Conservation (phyloP, 257 asterid species). For the Mentha longifolia region DNA sequence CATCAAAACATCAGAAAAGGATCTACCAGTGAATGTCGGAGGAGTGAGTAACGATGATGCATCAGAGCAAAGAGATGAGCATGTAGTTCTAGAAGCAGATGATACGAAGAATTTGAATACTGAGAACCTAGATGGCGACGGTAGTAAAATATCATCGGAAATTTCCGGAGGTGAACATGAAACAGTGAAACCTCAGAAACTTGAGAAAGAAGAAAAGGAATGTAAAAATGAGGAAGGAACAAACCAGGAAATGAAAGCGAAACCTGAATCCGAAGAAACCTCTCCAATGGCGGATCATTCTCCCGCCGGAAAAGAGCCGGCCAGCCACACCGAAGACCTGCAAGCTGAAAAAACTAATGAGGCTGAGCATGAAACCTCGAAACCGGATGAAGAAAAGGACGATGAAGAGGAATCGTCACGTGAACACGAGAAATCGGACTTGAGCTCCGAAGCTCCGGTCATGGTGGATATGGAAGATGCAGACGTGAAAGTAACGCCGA, state of each 20-base stretch:
- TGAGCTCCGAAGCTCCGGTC: conserved; percentile 57
- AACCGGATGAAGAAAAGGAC: conserved; percentile 47
- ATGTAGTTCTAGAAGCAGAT: conserved; percentile 36
- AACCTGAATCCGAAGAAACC: conserved; percentile 32
- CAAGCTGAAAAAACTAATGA: conserved; percentile 37
- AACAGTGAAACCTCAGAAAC: conserved; percentile 23
- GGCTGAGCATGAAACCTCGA: conserved; percentile 40
- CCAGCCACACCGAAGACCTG: conserved; percentile 34
- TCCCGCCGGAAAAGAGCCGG: conserved; percentile 35
- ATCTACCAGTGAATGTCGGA: conserved; percentile 18
- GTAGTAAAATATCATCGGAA: conserved; percentile 30
- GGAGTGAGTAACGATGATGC: conserved; percentile 11
- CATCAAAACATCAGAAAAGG: conserved; percentile 32
- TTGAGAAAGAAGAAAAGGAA: conserved; percentile 31
- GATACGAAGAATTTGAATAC: conserved; percentile 11
- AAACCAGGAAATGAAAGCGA: conserved; percentile 30
- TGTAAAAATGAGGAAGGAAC: conserved; percentile 27
- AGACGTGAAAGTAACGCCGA: conserved; percentile 58
- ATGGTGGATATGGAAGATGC: conserved; percentile 60
- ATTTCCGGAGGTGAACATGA: conserved; percentile 33
- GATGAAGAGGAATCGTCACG: conserved; percentile 44
- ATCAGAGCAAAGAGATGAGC: conserved; percentile 32
- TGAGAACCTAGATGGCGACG: conserved; percentile 31
- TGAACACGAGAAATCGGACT: conserved; percentile 41
- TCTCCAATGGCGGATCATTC: conserved; percentile 27